Base-by-base conservation (phyloP, 768 basidiomycete species). In the Gloeopeniophorella convolvens region DNA sequence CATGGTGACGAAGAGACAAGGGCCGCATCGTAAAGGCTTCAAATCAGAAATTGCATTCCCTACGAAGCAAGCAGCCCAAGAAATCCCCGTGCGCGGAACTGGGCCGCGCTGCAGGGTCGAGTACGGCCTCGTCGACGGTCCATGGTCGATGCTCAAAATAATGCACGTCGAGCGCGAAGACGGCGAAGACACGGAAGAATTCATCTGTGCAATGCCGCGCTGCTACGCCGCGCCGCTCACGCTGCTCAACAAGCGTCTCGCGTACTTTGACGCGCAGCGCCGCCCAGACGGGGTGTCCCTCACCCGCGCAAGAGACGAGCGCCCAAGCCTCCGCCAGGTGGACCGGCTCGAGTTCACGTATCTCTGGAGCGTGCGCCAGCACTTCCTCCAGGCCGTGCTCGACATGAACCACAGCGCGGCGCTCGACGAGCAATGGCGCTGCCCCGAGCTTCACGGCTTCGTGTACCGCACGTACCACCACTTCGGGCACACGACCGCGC, bases 201-300 rank as follows among this genome's bases (percentile, higher is more conserved):
- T 27, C 35, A 12, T 16, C 16, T 56, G 55, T 37, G 31, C 30
- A 6, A 30, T 54, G 35, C 55, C 55, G 11, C 33, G 46, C 34
- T 40, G 16, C 36, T 56, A 56, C 23, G 55, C 55, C 32, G 13
- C 39, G 20, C 55, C 55, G 11, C 37, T 56, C n/a, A 46, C 44
- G 36, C 32, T 56, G 21, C 23, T 54, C 20, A 54, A 55, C 39
- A 56, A 56, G 4, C 24, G 41, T 1, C 26, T 56, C 3, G 33
- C 47, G n/a, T 56, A 34, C 26, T 30, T 26, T 46, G 55, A 56
- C 36, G 51, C 51, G 7, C 46, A 43, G 20, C 54, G 47, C 32
- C 8, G 2, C 15, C 36, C 45, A 8, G 36, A 54, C 26, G 54
- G 54, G 33, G 26, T 31, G 27, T 32, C 49, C 1, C 37, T 39